These are phyloP conservation scores for Teunomyces tritomae DNA, from an alignment of 805 yeast genomes.

Conservation along the genomic window DNA sequence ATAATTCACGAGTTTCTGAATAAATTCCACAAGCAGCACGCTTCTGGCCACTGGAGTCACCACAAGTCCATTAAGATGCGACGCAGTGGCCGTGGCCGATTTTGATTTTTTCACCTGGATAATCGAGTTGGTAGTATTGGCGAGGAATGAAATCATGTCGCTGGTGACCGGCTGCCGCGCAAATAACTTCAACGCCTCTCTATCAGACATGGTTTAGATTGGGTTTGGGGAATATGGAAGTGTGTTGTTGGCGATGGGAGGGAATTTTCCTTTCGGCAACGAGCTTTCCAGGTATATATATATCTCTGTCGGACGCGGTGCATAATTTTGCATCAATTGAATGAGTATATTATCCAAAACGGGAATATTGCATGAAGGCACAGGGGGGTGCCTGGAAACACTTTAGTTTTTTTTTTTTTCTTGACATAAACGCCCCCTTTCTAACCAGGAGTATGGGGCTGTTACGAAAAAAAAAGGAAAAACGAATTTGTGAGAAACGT, in stretches of 20 bases:
- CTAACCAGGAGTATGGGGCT: background rate
- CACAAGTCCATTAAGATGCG: slow-evolving; percentile 15
- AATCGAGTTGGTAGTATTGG: slow-evolving; percentile 55
- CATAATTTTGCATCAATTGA: slow-evolving; percentile 1
- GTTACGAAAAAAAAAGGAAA: too few species aligned
- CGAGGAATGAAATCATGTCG: slow-evolving; percentile 59
- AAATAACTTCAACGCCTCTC: slow-evolving; percentile 51
- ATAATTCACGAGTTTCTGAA: slow-evolving; percentile 65
- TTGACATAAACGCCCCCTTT: background rate
- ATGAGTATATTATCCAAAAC: background rate
- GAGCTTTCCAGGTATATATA: background rate
- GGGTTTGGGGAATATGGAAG: too few species aligned
- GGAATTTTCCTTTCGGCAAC: too few species aligned
- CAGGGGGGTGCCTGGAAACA: background rate
- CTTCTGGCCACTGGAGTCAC: background rate
- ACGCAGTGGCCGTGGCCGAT: slow-evolving; percentile 12
- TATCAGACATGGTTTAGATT: slow-evolving; percentile 21
- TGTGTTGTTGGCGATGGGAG: background rate
- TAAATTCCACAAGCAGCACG: slow-evolving; percentile 53
- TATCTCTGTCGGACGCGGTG: slow-evolving; percentile 1
- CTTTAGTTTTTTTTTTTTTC: background rate
- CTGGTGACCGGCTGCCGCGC: slow-evolving; percentile 53
- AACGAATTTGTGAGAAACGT: too few species aligned
- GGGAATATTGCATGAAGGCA: slow-evolving; percentile 1
- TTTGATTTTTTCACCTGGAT: slow-evolving; percentile 41